Evolutionary conservation across 129 eudicot genomes (phyloP).

Genomic region (Flaveria bidentis): DNA sequence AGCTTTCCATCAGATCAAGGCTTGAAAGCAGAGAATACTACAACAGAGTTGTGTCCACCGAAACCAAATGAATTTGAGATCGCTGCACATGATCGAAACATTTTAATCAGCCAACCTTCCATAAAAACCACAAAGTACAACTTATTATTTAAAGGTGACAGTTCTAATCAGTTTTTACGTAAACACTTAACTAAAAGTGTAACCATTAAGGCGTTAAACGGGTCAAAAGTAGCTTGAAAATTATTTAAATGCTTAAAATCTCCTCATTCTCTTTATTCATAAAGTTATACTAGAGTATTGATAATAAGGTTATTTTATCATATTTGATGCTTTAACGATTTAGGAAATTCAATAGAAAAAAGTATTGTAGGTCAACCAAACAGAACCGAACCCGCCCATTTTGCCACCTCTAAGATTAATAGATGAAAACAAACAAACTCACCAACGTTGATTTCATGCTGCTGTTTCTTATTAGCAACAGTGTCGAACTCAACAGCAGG

Average conservation of each 20-base stretch:
- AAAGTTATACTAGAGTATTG: neutral
- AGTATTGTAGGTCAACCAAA: neutral
- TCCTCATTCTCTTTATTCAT: neutral
- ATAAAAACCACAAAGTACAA: neutral
- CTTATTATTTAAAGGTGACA: neutral
- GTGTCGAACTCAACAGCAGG: conserved; percentile 96
- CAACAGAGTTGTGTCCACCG: conserved; percentile 97
- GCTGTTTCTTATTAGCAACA: conserved; percentile 77
- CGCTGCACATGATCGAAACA: conserved; percentile 48
- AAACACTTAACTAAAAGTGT: neutral
- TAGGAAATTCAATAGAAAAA: neutral
- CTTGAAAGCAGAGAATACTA: conserved; percentile 90
- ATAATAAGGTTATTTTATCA: neutral
- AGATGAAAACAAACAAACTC: conserved; percentile 34
- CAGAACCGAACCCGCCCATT: neutral
- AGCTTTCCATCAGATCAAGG: conserved; percentile 42
- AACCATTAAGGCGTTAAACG: neutral
- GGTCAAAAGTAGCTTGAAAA: neutral
- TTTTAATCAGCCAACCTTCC: conserved; percentile 13
- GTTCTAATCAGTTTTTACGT: neutral
- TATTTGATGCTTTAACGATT: neutral
- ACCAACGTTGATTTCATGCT: conserved; percentile 98
- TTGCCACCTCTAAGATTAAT: neutral
- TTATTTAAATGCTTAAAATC: neutral
- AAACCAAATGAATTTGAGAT: conserved; percentile 94